Conservation (phyloP, 495 filamentous ascomycete species). For the Cercophora sp. region DNA sequence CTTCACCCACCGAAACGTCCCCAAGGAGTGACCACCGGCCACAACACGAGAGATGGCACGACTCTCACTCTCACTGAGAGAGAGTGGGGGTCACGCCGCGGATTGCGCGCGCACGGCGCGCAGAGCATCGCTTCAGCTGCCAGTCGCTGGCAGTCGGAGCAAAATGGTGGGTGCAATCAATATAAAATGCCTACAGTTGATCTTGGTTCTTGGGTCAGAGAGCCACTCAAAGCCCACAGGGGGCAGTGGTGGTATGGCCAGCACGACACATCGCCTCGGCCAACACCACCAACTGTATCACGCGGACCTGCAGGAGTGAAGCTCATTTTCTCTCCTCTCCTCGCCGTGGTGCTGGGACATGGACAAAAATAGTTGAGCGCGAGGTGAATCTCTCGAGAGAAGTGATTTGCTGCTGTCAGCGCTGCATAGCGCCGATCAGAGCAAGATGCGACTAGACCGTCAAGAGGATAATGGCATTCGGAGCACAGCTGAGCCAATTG, state of each 20-base stretch:
- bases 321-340: conserved; percentile 11
- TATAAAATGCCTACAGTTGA: conserved; percentile 13
- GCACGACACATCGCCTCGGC: neutral
- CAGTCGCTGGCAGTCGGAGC: no score
- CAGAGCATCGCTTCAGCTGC: neutral
- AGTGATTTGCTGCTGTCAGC: no score
- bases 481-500: conserved; percentile 9
- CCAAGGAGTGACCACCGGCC: neutral
- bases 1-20: neutral
- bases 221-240: conserved; percentile 5
- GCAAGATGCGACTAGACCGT: neutral
- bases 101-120: neutral
- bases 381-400: no score
- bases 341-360: neutral
- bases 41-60: conserved; percentile 16
- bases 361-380: conserved; percentile 14
- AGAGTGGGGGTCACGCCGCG: conserved; percentile 1
- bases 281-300: conserved; percentile 8
- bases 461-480: neutral
- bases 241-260: conserved; percentile 4
- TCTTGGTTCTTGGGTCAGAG: conserved; percentile 26
- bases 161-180: conserved; percentile 19
- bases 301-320: conserved; percentile 18
- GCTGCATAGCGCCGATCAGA: neutral
- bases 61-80: neutral